Evolutionary conservation across 345 rosid species (phyloP), one percentile per base, ranked within the genome.

Genomic region (Noccaea bulbosa): DNA sequence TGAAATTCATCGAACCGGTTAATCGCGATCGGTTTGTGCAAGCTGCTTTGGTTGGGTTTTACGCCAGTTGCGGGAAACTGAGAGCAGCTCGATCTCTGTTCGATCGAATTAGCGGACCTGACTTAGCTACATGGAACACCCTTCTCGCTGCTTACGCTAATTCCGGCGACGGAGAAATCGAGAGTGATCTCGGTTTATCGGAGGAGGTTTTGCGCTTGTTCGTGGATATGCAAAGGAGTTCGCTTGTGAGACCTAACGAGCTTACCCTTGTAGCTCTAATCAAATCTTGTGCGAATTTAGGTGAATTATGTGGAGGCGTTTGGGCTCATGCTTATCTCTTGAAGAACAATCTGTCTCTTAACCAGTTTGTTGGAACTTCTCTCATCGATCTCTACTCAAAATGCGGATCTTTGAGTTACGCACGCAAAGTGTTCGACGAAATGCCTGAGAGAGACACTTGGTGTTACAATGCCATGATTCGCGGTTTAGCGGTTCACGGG

Each of bases 101-200:
- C 50, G 76, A 81, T 64, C 84, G 73, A 53, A 87, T 86, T 47
- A 52, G 44, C 9, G 65, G 49, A 45, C 93, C 89, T 4, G 88
- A 89, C 84, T 83, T 86, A 62, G 83, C 86, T 14, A 69, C 81
- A 1, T 87, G 96, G 90, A 89, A 89, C 46, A 78, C 86, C 11
- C 69, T 85, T 41, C 74, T 89, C n/a, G 33, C 72, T 66, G 89
- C 91, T 22, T 83, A 83, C 69, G 85, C 89, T 39, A 72, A 74
- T 47, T 65, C 62, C 33, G 38, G n/a, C 37, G 52, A 56, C 34
- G 60, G 30, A 8, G 48, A 54, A 14, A 4, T 5, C 40, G 39
- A 48, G 8, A 69, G 16, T 17, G 73, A 58, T 55, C 17, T 40
- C 17, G 16, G 47, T 39, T 39, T 22, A 39, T 24, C 27, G 8